phyloP scores from a whole-genome alignment of 352 stramenopile species.

The Pythium chondricola region DNA sequence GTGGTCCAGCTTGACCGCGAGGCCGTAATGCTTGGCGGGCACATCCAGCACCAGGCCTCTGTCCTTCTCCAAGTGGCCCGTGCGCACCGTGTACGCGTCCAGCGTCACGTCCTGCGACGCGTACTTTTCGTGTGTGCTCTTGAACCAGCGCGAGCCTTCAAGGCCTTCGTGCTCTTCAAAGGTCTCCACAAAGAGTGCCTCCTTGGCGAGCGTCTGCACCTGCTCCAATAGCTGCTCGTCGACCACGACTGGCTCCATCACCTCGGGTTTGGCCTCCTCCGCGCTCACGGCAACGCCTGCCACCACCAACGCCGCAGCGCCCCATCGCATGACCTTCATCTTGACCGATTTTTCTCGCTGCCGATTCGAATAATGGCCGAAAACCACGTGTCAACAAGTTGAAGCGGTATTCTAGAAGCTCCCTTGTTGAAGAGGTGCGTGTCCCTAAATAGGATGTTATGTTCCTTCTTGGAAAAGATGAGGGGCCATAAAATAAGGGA shows the following conservation, averaged over 20 bases:
- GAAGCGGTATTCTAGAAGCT: constrained; percentile 27
- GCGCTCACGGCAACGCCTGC: constrained; percentile 16
- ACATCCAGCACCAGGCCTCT: constrained; percentile 66
- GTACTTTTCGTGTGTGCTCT: constrained; percentile 82
- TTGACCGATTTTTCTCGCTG: too few species aligned
- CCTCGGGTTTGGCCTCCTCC: constrained; percentile 2
- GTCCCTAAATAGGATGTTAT: too few species aligned
- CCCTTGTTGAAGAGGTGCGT: constrained; percentile 9
- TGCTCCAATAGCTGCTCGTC: constrained; percentile 32
- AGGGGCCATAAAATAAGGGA: constrained; percentile 6
- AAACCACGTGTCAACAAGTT: constrained; percentile 21
- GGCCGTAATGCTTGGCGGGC: constrained; percentile 71
- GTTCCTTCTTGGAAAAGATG: constrained; percentile 1
- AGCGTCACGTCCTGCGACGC: constrained; percentile 57
- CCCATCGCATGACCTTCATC: constrained; percentile 56
- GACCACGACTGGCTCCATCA: constrained; percentile 9
- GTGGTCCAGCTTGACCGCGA: constrained; percentile 65
- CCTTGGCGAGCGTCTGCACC: constrained; percentile 43
- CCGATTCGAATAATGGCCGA: constrained; percentile 10
- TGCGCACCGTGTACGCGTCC: constrained; percentile 53
- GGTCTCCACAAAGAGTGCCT: constrained; percentile 70
- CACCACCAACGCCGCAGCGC: constrained; percentile 34
- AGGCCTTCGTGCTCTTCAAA: constrained; percentile 58
- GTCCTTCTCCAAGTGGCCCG: constrained; percentile 49
- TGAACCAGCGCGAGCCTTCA: constrained; percentile 72